phyloP scores from a whole-genome alignment of 2,329 filamentous ascomycete species.

The Claviceps sp. region DNA sequence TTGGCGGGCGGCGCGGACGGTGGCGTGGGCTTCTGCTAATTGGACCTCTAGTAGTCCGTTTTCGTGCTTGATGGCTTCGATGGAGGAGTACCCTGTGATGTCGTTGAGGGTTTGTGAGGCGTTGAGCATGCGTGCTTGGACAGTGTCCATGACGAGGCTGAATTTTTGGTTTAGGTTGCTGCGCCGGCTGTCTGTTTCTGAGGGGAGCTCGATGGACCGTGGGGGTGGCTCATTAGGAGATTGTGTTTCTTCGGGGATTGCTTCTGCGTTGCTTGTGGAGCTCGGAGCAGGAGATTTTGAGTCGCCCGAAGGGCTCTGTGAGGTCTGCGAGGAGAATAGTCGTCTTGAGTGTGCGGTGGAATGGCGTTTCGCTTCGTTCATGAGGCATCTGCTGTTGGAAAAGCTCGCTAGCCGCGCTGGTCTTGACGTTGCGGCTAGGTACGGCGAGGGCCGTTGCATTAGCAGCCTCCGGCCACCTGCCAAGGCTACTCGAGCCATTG shows the following conservation, averaged over 20 bases:
- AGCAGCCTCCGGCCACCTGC: slow-evolving; percentile 15
- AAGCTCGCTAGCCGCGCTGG: neutral
- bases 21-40: slow-evolving; percentile 45
- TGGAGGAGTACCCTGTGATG: slow-evolving; percentile 84
- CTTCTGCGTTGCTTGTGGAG: neutral
- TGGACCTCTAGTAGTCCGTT: slow-evolving; percentile 55
- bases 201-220: slow-evolving; percentile 16
- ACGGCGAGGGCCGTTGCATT: slow-evolving; percentile 6
- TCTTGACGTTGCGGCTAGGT: neutral
- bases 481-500: slow-evolving; percentile 17
- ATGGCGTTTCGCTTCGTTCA: neutral
- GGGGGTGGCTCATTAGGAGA: neutral
- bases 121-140: slow-evolving; percentile 73
- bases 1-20: slow-evolving; percentile 58
- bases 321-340: slow-evolving; percentile 14
- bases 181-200: slow-evolving; percentile 19
- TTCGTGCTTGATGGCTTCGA: slow-evolving; percentile 69
- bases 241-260: neutral
- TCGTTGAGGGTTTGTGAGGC: slow-evolving; percentile 86
- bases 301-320: slow-evolving; percentile 9
- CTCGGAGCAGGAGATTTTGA: neutral
- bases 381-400: neutral
- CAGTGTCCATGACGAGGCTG: slow-evolving; percentile 62
- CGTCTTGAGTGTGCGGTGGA: slow-evolving; percentile 6
- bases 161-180: slow-evolving; percentile 21